Evolutionary conservation across 768 basidiomycete genomes (phyloP).

Genomic region (Naganishia friedmannii): DNA sequence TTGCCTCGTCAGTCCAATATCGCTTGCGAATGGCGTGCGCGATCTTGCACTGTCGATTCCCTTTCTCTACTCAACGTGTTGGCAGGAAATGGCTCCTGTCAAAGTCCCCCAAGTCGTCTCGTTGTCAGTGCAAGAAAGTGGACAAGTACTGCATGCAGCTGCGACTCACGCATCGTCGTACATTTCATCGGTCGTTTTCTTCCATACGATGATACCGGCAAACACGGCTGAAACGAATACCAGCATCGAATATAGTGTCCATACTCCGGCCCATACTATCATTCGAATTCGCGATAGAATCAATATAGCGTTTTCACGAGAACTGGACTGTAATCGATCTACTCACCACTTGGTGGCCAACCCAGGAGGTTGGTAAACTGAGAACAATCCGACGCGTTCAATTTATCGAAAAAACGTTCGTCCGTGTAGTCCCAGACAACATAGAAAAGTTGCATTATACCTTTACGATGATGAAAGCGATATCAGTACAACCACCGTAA

Average conservation of each 20-base stretch:
- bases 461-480: not conserved
- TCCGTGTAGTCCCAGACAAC: conserved; percentile 94
- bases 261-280: conserved; percentile 77
- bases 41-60: not conserved
- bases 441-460: conserved; percentile 59
- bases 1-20: no score
- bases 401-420: conserved; percentile 90
- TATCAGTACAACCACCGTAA: not conserved
- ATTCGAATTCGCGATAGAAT: not conserved
- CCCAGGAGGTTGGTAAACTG: conserved; percentile 73
- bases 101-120: not conserved
- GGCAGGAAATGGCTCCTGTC: conserved; percentile 24
- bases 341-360: conserved; percentile 50
- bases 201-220: conserved; percentile 78
- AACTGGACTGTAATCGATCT: not conserved
- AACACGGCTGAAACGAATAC: conserved; percentile 74
- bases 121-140: not conserved
- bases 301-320: not conserved
- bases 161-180: conserved; percentile 45
- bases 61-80: conserved; percentile 1
- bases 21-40: no score
- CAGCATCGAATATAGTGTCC: conserved; percentile 75
- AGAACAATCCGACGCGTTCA: conserved; percentile 87
- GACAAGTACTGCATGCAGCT: not conserved
- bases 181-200: conserved; percentile 53